A percentile compares a stretch with the other conserved stretches of the same genome.
Conservation (phyloP, 176 grass and related monocot species). For the Triticum dicoccoides region DNA sequence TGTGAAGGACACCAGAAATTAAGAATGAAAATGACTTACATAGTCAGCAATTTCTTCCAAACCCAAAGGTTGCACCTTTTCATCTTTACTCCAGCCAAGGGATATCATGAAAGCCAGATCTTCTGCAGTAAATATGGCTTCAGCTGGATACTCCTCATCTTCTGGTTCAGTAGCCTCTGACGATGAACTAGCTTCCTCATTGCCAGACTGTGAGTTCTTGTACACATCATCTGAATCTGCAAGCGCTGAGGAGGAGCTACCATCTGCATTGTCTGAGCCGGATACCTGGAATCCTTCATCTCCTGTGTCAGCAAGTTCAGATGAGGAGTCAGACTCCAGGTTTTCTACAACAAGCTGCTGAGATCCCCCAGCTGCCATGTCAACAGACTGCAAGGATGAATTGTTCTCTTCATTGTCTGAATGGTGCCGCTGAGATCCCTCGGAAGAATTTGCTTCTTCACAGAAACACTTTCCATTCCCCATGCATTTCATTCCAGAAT, state of each 20-base stretch:
- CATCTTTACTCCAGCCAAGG: constrained; percentile 66
- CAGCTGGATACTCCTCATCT: constrained; percentile 30
- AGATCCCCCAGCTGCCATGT: constrained; percentile 8
- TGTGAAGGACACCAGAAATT: constrained; percentile 13
- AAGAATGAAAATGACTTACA: constrained; percentile 39
- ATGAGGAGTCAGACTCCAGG: constrained; percentile 14
- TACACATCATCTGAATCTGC: constrained; percentile 55
- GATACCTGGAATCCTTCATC: constrained; percentile 38
- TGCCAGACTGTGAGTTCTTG: constrained; percentile 36
- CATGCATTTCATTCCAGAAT: constrained; percentile 32
- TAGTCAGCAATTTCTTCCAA: constrained; percentile 61
- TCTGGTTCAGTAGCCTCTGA: constrained; percentile 47
- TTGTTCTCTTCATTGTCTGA: constrained; percentile 48
- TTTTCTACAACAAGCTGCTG: constrained; percentile 24
- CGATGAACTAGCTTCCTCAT: constrained; percentile 41
- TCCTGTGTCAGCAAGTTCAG: constrained; percentile 35
- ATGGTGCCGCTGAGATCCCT: constrained; percentile 38
- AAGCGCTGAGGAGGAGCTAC: constrained; percentile 32
- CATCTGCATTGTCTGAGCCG: constrained; percentile 33
- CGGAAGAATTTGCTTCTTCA: constrained; percentile 46
- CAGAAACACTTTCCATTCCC: constrained; percentile 38
- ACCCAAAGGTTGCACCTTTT: constrained; percentile 49
- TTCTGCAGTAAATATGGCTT: constrained; percentile 33
- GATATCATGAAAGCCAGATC: constrained; percentile 48
- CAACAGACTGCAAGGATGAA: constrained; percentile 13